phyloP scores from a whole-genome alignment of 495 filamentous ascomycete species.

The Penicillium steckii region DNA sequence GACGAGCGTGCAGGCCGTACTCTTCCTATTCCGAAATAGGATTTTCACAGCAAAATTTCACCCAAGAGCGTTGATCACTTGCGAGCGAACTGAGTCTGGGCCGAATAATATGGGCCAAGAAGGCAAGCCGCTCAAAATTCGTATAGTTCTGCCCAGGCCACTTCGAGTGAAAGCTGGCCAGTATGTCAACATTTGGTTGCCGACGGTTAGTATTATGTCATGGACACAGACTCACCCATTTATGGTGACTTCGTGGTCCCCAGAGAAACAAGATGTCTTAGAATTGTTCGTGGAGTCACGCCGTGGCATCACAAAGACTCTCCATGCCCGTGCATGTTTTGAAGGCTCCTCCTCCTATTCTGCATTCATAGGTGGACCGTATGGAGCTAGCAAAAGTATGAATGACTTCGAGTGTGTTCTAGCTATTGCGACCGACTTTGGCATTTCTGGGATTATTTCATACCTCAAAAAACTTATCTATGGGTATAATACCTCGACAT shows the following conservation, averaged over 20 bases:
- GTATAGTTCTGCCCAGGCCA: slow-evolving; percentile 1
- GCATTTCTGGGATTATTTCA: slow-evolving; percentile 22
- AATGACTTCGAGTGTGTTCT: slow-evolving; percentile 10
- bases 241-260: slow-evolving; percentile 29
- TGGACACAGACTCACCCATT: slow-evolving; percentile 32
- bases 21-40: slow-evolving; percentile 10
- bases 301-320: slow-evolving; percentile 23
- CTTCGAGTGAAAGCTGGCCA: slow-evolving; percentile 23
- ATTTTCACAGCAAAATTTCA: slow-evolving; percentile 2
- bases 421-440: slow-evolving; percentile 16
- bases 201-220: slow-evolving; percentile 17
- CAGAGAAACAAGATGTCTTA: slow-evolving; percentile 17
- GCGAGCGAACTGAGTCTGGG: background rate
- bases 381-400: slow-evolving; percentile 19
- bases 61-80: slow-evolving; percentile 8
- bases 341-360: slow-evolving; percentile 8
- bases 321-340: slow-evolving; percentile 3
- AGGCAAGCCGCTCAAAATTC: slow-evolving; percentile 3
- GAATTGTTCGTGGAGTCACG: slow-evolving; percentile 21
- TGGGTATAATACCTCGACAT: slow-evolving; percentile 23
- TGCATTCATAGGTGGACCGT: slow-evolving; percentile 15
- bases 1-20: slow-evolving; percentile 17
- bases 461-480: slow-evolving; percentile 32
- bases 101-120: slow-evolving; percentile 1
- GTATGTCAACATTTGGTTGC: slow-evolving; percentile 27